These are phyloP conservation scores for Juglanconis juglandina DNA, from an alignment of 2,329 filamentous ascomycete species.

Conservation along the genomic window DNA sequence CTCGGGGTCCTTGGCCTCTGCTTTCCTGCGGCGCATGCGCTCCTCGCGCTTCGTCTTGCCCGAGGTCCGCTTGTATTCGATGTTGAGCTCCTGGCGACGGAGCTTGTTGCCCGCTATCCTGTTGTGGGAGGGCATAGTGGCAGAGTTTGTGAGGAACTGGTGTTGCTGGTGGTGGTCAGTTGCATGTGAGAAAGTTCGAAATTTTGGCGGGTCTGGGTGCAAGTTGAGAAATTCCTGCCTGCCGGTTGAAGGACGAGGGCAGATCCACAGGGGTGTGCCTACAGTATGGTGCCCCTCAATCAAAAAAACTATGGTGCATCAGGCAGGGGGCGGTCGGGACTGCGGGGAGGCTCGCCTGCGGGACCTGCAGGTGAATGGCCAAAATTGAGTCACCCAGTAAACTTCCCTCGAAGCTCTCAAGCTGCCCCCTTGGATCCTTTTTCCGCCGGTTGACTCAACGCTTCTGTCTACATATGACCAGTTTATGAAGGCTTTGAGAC, in stretches of 20 bases:
- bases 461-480: constrained; percentile 3
- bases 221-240: background rate
- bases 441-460: background rate
- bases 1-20: constrained; percentile 79
- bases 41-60: constrained; percentile 73
- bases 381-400: background rate
- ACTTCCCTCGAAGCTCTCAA: background rate
- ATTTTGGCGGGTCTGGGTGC: background rate
- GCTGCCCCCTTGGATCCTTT: background rate
- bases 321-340: background rate
- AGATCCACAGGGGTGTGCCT: background rate
- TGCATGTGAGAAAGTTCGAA: background rate
- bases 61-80: constrained; percentile 74
- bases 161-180: background rate
- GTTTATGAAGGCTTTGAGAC: constrained; percentile 25
- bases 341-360: background rate
- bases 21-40: constrained; percentile 74
- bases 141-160: background rate
- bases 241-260: background rate
- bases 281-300: constrained; percentile 1
- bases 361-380: background rate
- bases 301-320: background rate
- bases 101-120: constrained; percentile 66
- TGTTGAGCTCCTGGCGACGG: constrained; percentile 71
- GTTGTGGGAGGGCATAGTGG: constrained; percentile 11